These are phyloP conservation scores for Ochetophila trinervis DNA, from an alignment of 306 rosid species.

Conservation along the genomic window DNA sequence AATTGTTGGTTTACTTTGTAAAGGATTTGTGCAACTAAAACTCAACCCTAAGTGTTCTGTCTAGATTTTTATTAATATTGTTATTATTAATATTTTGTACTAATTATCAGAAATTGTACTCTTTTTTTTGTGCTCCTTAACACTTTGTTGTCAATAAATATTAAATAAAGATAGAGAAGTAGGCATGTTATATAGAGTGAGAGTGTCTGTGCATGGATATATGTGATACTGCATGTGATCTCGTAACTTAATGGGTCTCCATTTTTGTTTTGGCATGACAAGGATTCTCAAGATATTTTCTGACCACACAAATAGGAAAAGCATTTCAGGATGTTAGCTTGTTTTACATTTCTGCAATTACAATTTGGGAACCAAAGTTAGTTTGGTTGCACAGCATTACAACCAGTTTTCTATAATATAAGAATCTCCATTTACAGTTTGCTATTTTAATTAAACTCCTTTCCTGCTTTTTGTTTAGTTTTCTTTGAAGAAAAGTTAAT, in stretches of 20 bases:
- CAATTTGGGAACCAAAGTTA: not conserved
- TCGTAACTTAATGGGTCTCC: conserved; percentile 2
- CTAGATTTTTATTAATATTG: not conserved
- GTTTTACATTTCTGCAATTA: not conserved
- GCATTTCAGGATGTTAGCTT: not conserved
- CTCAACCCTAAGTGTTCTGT: no score
- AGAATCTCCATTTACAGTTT: not conserved
- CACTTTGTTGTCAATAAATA: not conserved
- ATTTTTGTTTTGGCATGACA: not conserved
- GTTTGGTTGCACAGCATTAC: conserved; percentile 3
- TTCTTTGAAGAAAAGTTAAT: conserved; percentile 10
- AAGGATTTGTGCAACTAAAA: not conserved
- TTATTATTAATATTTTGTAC: not conserved
- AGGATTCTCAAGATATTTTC: not conserved
- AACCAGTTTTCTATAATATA: not conserved
- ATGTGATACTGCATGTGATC: not conserved
- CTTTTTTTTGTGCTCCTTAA: not conserved
- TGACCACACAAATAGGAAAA: not conserved
- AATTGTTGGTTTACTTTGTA: conserved; percentile 1
- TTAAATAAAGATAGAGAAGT: not conserved
- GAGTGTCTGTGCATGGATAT: not conserved
- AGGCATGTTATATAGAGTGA: no score
- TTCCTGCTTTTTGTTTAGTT: not conserved
- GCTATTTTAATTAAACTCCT: not conserved
- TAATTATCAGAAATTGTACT: not conserved